These are phyloP conservation scores for Xylaria intraflava DNA, from an alignment of 495 filamentous ascomycete species.

Conservation along the genomic window DNA sequence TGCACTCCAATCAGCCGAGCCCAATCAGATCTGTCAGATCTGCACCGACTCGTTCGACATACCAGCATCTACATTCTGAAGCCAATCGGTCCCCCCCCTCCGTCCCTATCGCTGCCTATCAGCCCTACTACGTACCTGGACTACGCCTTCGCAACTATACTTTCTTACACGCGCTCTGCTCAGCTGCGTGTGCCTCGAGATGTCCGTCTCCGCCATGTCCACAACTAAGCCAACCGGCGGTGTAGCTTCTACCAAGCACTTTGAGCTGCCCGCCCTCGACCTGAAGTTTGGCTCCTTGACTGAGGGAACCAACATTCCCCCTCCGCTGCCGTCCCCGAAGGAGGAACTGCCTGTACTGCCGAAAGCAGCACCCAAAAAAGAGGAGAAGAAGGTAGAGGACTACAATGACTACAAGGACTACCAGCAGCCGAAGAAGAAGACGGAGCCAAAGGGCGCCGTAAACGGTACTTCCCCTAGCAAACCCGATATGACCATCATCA, in stretches of 20 bases:
- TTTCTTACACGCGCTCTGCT: no score
- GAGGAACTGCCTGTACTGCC: conserved; percentile 31
- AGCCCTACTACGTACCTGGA: not conserved
- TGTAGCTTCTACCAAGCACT: conserved; percentile 31
- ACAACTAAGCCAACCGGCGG: conserved; percentile 17
- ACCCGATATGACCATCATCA: conserved; percentile 23
- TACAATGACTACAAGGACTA: not conserved
- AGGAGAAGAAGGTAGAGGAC: conserved; percentile 18
- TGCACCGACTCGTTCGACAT: conserved; percentile 1
- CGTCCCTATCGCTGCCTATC: not conserved
- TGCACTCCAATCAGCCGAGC: not conserved
- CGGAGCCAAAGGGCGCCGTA: conserved; percentile 19
- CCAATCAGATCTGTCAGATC: not conserved
- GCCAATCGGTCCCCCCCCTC: not conserved
- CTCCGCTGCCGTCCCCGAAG: conserved; percentile 47
- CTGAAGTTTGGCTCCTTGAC: conserved; percentile 48
- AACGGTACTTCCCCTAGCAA: conserved; percentile 33
- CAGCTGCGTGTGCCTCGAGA: not conserved
- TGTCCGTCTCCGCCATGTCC: conserved; percentile 15
- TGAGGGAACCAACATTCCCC: conserved; percentile 52
- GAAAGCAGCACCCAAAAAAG: conserved; percentile 21
- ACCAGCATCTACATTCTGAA: not conserved
- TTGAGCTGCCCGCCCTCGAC: conserved; percentile 48
- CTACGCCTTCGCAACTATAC: not conserved
- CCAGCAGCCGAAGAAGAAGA: conserved; percentile 10